These are phyloP conservation scores for Conticribra weissflogii DNA, from an alignment of 108 stramenopile genomes.

Conservation along the genomic window DNA sequence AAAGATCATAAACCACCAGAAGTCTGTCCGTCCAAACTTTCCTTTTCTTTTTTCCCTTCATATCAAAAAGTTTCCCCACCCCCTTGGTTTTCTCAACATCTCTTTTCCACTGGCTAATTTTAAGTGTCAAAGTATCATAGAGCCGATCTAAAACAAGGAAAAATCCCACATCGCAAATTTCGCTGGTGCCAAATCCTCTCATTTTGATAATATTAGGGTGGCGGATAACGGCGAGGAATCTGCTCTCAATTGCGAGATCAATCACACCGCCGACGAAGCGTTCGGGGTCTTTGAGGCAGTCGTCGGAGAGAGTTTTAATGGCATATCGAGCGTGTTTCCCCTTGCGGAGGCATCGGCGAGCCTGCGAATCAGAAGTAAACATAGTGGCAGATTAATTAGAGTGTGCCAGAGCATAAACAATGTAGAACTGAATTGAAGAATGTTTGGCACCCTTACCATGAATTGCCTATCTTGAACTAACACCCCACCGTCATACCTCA, in stretches of 20 bases:
- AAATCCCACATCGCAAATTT: constrained; percentile 51
- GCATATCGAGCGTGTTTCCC: constrained; percentile 86
- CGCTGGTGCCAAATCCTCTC: constrained; percentile 60
- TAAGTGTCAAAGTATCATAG: constrained; percentile 72
- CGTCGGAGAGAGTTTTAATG: constrained; percentile 75
- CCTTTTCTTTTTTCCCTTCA: constrained; percentile 68
- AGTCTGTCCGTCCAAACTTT: constrained; percentile 57
- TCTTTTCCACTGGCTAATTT: constrained; percentile 75
- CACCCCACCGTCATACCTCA: constrained; percentile 62
- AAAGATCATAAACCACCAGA: constrained; percentile 78
- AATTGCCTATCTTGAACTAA: constrained; percentile 81
- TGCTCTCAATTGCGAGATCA: constrained; percentile 81
- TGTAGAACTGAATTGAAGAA: neutral
- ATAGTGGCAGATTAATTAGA: too few relatives aligned
- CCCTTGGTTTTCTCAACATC: constrained; percentile 47
- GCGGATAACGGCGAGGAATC: constrained; percentile 77
- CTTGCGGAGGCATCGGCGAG: constrained; percentile 64
- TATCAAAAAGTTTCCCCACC: constrained; percentile 60
- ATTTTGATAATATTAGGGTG: constrained; percentile 93
- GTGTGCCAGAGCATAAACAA: neutral
- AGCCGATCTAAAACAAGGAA: constrained; percentile 82
- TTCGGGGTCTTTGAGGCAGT: constrained; percentile 61
- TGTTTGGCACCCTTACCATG: constrained; percentile 35
- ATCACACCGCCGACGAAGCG: constrained; percentile 75
- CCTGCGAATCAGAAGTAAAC: too few relatives aligned